Evolutionary conservation across 1,284 basidiomycete species (phyloP).

Genomic region (Inonotus obliquus): DNA sequence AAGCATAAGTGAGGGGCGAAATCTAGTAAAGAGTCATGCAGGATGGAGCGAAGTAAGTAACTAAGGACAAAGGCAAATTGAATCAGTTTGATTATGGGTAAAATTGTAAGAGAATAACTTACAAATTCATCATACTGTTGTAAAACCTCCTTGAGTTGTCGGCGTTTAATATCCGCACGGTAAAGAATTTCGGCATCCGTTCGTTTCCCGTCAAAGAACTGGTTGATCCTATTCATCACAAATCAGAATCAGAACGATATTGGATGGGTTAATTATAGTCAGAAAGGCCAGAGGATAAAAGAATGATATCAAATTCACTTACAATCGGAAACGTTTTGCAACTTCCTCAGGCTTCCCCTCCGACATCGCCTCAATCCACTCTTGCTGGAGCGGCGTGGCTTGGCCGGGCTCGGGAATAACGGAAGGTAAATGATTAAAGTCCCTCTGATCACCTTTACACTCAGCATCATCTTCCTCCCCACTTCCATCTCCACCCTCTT

Average conservation of each 20-base stretch:
- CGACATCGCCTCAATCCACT: slow-evolving; percentile 82
- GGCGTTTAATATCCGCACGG: slow-evolving; percentile 69
- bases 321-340: slow-evolving; percentile 64
- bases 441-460: slow-evolving; percentile 41
- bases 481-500: background rate
- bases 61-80: background rate
- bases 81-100: background rate
- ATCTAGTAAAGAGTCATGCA: background rate
- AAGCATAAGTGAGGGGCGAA: too few relatives aligned
- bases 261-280: too few relatives aligned
- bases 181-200: slow-evolving; percentile 79
- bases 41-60: slow-evolving; percentile 18
- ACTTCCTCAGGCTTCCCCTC: slow-evolving; percentile 66
- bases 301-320: slow-evolving; percentile 27
- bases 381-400: slow-evolving; percentile 69
- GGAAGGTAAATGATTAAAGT: slow-evolving; percentile 51
- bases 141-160: slow-evolving; percentile 70
- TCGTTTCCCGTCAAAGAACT: slow-evolving; percentile 78
- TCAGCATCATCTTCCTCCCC: slow-evolving; percentile 18
- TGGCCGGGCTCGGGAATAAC: slow-evolving; percentile 81
- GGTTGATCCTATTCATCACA: slow-evolving; percentile 55
- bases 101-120: slow-evolving; percentile 19
- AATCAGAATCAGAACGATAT: too few relatives aligned
- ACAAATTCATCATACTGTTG: slow-evolving; percentile 81
- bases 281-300: background rate